phyloP scores from a whole-genome alignment of 441 rosid species.

The Theobroma grandiflorum region DNA sequence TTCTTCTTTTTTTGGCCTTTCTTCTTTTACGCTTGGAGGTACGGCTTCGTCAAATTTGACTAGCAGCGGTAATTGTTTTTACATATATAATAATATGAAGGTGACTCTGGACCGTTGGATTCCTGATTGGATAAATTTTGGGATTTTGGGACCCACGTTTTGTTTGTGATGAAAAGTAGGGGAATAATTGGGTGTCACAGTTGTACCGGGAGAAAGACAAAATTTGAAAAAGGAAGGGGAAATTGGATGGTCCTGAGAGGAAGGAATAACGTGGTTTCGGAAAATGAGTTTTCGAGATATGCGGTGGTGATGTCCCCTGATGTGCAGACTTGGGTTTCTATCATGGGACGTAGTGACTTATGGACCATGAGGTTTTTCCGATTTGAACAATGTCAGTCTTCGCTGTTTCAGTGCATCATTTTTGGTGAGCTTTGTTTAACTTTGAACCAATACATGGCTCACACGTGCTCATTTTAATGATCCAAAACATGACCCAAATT shows the following conservation, averaged over 20 bases:
- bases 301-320: neutral
- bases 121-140: neutral
- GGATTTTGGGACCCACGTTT: no score
- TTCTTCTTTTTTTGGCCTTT: neutral
- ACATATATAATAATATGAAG: no score
- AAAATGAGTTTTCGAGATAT: neutral
- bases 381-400: neutral
- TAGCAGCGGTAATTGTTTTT: neutral
- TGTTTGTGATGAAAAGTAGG: no score
- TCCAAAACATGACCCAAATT: no score
- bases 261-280: neutral
- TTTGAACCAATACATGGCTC: no score
- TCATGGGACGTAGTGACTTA: neutral
- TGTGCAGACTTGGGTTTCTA: neutral
- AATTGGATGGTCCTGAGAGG: neutral
- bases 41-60: slow-evolving; percentile 4
- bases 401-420: neutral
- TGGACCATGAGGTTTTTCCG: neutral
- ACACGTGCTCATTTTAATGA: no score
- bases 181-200: neutral
- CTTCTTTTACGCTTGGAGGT: neutral
- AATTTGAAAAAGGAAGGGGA: neutral
- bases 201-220: neutral
- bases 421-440: no score
- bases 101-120: neutral